A percentile compares a stretch with the other conserved stretches of the same genome.
Conservation (phyloP, 257 asterid species). For the Forsythia suspensa region DNA sequence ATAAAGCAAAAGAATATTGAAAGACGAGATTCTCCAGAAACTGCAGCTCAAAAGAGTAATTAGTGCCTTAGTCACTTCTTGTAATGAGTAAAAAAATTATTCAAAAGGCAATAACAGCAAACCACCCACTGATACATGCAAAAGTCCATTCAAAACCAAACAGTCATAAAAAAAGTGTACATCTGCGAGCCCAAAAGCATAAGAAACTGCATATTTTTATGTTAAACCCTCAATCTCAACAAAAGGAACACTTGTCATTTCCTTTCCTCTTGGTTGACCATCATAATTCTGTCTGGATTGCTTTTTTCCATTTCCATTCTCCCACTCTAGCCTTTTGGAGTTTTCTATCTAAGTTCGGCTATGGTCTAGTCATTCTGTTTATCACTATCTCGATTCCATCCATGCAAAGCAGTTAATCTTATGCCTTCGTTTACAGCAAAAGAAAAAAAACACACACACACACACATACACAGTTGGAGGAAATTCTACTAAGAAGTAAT, state of each 20-base stretch:
- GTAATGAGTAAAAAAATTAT: neutral
- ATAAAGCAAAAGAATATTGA: constrained; percentile 8
- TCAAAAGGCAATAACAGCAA: neutral
- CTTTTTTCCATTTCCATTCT: constrained; percentile 7
- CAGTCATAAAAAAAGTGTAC: neutral
- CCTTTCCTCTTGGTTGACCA: neutral
- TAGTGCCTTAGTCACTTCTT: neutral
- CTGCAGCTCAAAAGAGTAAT: neutral
- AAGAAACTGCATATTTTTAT: neutral
- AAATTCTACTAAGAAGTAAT: neutral
- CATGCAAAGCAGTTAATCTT: neutral
- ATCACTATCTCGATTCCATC: neutral
- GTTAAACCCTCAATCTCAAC: neutral
- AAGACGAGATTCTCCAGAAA: constrained; percentile 7
- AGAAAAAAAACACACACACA: too few species aligned
- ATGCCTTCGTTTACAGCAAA: too few species aligned
- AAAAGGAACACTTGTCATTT: constrained; percentile 23
- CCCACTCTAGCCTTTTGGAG: neutral
- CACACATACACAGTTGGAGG: too few species aligned
- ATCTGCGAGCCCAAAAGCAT: constrained; percentile 4
- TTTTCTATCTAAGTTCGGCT: neutral
- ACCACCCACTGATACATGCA: constrained; percentile 16
- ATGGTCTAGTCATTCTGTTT: neutral
- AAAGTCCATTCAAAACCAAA: constrained; percentile 15
- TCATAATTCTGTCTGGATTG: constrained; percentile 5